Conservation (phyloP, 768 basidiomycete genomes). For the Naganishia vishniacii region DNA sequence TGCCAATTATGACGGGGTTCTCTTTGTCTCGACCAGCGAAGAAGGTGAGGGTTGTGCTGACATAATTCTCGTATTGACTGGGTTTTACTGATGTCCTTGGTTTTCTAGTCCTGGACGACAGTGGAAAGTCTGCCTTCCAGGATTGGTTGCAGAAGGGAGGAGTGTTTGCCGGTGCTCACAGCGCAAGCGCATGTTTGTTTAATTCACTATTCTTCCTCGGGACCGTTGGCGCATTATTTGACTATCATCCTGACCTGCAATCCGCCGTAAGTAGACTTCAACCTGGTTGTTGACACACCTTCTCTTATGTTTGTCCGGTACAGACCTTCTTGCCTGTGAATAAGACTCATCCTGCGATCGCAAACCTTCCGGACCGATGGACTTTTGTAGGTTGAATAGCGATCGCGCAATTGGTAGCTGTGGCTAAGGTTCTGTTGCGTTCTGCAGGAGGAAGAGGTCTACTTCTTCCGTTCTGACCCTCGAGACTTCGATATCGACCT, state of each 20-base stretch:
- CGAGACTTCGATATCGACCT: slow-evolving; percentile 60
- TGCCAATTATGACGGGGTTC: slow-evolving; percentile 58
- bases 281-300: not conserved
- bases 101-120: slow-evolving; percentile 57
- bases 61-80: not conserved
- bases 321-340: slow-evolving; percentile 58
- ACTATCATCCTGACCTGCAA: slow-evolving; percentile 65
- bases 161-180: slow-evolving; percentile 65
- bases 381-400: slow-evolving; percentile 37
- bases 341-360: slow-evolving; percentile 60
- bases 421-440: not conserved
- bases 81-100: not conserved
- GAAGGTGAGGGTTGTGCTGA: slow-evolving; percentile 54
- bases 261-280: slow-evolving; percentile 55
- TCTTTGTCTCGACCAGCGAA: slow-evolving; percentile 67
- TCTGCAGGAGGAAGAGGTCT: slow-evolving; percentile 50
- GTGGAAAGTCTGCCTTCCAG: slow-evolving; percentile 61
- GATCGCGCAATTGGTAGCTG: not conserved
- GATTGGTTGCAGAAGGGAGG: slow-evolving; percentile 64
- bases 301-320: not conserved
- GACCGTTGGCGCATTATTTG: slow-evolving; percentile 65
- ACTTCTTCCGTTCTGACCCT: slow-evolving; percentile 70
- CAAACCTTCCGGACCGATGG: slow-evolving; percentile 50
- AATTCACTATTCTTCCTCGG: slow-evolving; percentile 58
- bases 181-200: slow-evolving; percentile 60